phyloP scores from a whole-genome alignment of 805 yeast species.

The Yamadazyma philogaea region DNA sequence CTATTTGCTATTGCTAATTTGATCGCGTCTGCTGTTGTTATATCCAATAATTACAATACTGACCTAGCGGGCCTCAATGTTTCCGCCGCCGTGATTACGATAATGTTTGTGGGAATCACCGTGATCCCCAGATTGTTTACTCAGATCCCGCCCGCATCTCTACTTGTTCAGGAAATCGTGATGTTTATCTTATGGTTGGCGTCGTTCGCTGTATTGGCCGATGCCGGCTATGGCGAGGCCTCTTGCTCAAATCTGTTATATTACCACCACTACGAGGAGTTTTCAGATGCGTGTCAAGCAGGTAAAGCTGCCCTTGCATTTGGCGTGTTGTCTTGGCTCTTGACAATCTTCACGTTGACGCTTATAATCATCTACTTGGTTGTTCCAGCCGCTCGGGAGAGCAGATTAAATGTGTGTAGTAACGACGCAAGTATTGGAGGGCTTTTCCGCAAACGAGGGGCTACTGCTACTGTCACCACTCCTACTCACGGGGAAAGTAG shows the following conservation, averaged over 20 bases:
- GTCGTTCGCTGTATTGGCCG: constrained; percentile 21
- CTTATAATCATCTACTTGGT: constrained; percentile 16
- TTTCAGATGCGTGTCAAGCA: constrained; percentile 15
- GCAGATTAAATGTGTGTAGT: background rate
- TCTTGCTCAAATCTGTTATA: constrained; percentile 7
- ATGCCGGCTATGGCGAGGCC: constrained; percentile 16
- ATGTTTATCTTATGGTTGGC: constrained; percentile 23
- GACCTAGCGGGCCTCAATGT: constrained; percentile 14
- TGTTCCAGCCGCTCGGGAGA: constrained; percentile 15
- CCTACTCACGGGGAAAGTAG: background rate
- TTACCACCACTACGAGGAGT: background rate
- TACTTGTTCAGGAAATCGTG: constrained; percentile 16
- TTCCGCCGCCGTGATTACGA: constrained; percentile 13
- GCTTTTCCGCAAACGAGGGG: background rate
- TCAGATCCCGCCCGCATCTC: constrained; percentile 12
- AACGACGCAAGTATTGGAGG: constrained; percentile 1
- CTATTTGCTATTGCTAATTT: constrained; percentile 16
- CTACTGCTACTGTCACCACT: background rate
- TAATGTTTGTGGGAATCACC: constrained; percentile 10
- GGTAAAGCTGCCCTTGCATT: constrained; percentile 23
- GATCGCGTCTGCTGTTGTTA: constrained; percentile 17
- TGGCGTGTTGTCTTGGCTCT: constrained; percentile 20
- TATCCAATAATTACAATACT: constrained; percentile 3
- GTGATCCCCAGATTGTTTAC: constrained; percentile 12
- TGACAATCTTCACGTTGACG: constrained; percentile 18